Evolutionary conservation across 176 grass and related monocot genomes (phyloP).

Genomic region (Oryza glaberrima): DNA sequence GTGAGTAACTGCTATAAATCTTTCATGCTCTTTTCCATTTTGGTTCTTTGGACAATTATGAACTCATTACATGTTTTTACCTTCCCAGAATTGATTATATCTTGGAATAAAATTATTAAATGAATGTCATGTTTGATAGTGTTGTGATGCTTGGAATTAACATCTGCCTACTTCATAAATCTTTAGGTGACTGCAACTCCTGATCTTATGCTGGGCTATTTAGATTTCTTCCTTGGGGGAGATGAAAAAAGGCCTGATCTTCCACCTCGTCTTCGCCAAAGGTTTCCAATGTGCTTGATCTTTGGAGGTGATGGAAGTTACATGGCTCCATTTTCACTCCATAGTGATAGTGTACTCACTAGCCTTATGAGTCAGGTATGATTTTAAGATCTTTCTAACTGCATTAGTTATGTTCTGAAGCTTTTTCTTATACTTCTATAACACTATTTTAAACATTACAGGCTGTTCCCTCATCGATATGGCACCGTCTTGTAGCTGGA

Average conservation of each 20-base stretch:
- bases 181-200: slow-evolving; percentile 87
- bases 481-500: slow-evolving; percentile 97
- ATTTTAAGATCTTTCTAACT: slow-evolving; percentile 31
- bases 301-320: slow-evolving; percentile 99
- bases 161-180: slow-evolving; percentile 29
- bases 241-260: slow-evolving; percentile 99
- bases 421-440: slow-evolving; percentile 17
- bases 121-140: not conserved
- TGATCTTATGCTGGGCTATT: slow-evolving; percentile 95
- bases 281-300: slow-evolving; percentile 88
- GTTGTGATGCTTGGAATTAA: slow-evolving; percentile 8
- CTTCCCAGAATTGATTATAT: slow-evolving; percentile 1
- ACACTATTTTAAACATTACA: slow-evolving; percentile 41
- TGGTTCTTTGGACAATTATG: slow-evolving; percentile 13
- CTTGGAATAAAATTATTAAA: slow-evolving; percentile 8
- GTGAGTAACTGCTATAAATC: slow-evolving; percentile 5
- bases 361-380: slow-evolving; percentile 98
- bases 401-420: not conserved
- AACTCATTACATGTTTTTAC: slow-evolving; percentile 21
- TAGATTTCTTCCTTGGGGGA: slow-evolving; percentile 98
- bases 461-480: slow-evolving; percentile 92
- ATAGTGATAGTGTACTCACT: slow-evolving; percentile 97
- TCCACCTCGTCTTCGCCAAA: slow-evolving; percentile 92
- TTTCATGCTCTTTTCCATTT: not conserved
- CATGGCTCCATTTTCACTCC: slow-evolving; percentile 96